Conservation (phyloP, 148 eudicot species). For the Diospyros lotus region DNA sequence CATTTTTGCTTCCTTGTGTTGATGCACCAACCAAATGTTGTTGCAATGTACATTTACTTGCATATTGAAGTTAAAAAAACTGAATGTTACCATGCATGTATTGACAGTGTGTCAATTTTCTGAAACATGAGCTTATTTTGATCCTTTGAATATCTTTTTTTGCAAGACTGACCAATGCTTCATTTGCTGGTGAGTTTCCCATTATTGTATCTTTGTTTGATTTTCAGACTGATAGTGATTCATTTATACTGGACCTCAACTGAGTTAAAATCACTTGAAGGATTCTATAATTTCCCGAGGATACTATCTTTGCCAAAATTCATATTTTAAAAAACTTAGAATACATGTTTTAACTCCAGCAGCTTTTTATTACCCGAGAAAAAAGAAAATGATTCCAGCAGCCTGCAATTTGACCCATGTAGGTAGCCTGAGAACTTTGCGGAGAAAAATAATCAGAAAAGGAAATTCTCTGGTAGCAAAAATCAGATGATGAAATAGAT, state of each 20-base stretch:
- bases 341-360: no score
- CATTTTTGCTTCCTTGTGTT: not conserved
- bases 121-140: not conserved
- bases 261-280: no score
- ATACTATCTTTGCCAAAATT: no score
- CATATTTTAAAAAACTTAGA: no score
- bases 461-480: not conserved
- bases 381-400: no score
- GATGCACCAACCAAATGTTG: not conserved
- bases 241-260: not conserved
- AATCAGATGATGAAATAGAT: not conserved
- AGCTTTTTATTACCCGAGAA: no score
- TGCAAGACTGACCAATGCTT: slow-evolving; percentile 57
- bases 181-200: slow-evolving; percentile 54
- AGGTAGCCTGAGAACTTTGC: not conserved
- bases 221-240: no score
- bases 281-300: no score
- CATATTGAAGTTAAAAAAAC: not conserved
- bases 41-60: not conserved
- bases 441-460: not conserved
- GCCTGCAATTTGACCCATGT: not conserved
- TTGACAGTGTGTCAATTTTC: slow-evolving; percentile 8
- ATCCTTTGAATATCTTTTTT: slow-evolving; percentile 8
- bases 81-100: slow-evolving; percentile 3
- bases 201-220: not conserved